Evolutionary conservation across 768 basidiomycete genomes (phyloP).

Genomic region (Pulveroboletus sp.): DNA sequence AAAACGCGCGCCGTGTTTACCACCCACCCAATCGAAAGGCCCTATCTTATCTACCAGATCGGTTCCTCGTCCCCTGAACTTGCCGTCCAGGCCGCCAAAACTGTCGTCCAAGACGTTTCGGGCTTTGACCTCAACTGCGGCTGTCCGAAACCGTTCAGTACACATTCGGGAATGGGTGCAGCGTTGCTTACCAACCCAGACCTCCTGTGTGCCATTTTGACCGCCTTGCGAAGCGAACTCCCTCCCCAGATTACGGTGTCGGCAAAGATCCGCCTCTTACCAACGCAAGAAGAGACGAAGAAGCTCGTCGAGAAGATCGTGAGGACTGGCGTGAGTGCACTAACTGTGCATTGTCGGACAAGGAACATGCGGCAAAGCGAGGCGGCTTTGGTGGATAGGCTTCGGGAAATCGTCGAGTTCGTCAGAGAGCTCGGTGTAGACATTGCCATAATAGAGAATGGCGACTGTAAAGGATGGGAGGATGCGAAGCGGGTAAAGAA

Average conservation of each 20-base stretch:
- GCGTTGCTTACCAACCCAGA: conserved; percentile 91
- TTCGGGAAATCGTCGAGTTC: conserved; percentile 83
- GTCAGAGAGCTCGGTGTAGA: conserved; percentile 69
- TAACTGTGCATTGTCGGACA: conserved; percentile 96
- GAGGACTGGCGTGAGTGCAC: conserved; percentile 77
- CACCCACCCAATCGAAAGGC: conserved; percentile 91
- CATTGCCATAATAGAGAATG: conserved; percentile 91
- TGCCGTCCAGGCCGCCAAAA: conserved; percentile 87
- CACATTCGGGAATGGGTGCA: conserved; percentile 93
- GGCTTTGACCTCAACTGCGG: conserved; percentile 98
- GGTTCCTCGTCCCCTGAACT: conserved; percentile 86
- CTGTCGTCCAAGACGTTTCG: conserved; percentile 81
- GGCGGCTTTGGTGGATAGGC: conserved; percentile 67
- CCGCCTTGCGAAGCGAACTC: conserved; percentile 66
- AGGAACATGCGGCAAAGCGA: conserved; percentile 85
- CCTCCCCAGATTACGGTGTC: conserved; percentile 81
- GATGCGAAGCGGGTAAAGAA: conserved; percentile 73
- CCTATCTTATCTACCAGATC: conserved; percentile 92
- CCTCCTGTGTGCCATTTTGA: conserved; percentile 82
- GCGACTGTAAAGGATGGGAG: conserved; percentile 77
- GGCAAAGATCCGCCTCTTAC: conserved; percentile 88
- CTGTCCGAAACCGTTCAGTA: conserved; percentile 95
- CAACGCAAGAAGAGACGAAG: conserved; percentile 82
- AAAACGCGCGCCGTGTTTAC: conserved; percentile 83
- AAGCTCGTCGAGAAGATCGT: conserved; percentile 86